Percentiles rank a stretch among this genome's conserved stretches.
These are phyloP conservation scores for Syncephalastrum racemosum DNA, from an alignment of 371 early-diverging fungal genomes.

Conservation along the genomic window DNA sequence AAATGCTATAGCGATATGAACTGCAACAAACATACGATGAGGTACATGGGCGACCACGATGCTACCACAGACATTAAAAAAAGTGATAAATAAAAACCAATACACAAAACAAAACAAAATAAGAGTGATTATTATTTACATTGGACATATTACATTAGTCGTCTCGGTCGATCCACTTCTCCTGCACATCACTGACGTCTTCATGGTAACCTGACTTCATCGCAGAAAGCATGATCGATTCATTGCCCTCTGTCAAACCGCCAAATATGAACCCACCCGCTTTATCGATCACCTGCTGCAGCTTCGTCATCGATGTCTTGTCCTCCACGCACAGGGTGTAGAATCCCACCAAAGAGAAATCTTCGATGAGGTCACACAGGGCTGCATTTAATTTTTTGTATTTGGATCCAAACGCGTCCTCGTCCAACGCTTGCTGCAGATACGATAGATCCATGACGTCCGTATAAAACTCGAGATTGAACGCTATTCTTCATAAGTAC, in stretches of 20 bases:
- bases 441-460: constrained; percentile 90
- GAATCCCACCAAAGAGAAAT: constrained; percentile 89
- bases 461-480: constrained; percentile 92
- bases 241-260: constrained; percentile 78
- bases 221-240: constrained; percentile 71
- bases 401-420: constrained; percentile 64
- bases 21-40: no score
- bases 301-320: constrained; percentile 75
- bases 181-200: constrained; percentile 65
- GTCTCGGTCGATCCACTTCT: constrained; percentile 52
- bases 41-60: no score
- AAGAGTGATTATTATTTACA: neutral
- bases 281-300: constrained; percentile 84
- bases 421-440: constrained; percentile 73
- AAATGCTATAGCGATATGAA: no score
- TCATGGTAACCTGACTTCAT: constrained; percentile 53
- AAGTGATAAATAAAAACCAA: no score
- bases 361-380: constrained; percentile 87
- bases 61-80: no score
- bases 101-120: neutral
- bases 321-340: constrained; percentile 88
- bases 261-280: constrained; percentile 93
- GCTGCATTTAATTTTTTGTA: constrained; percentile 78
- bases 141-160: neutral
- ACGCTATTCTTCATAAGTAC: constrained; percentile 42